Evolutionary conservation across 1,284 basidiomycete genomes (phyloP).

Genomic region (Abortiporus biennis): DNA sequence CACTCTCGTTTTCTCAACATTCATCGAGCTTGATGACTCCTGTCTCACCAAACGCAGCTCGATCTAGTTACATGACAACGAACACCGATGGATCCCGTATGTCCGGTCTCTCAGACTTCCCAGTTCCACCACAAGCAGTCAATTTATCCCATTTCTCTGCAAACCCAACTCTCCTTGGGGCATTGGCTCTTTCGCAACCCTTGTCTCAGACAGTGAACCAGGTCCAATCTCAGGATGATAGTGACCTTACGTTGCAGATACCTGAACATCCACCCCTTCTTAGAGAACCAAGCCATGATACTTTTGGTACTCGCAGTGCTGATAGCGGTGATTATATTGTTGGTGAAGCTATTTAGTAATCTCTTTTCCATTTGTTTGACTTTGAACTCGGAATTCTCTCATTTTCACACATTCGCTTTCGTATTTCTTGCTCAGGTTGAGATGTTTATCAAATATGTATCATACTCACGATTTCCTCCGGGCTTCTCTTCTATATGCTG

Average conservation of each 20-base stretch:
- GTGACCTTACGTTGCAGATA: neutral
- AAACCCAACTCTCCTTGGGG: constrained; percentile 1
- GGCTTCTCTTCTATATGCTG: neutral
- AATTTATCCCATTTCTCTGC: neutral
- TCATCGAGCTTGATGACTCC: constrained; percentile 35
- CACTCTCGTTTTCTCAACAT: constrained; percentile 15
- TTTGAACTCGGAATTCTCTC: neutral
- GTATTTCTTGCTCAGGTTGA: no score
- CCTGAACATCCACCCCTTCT: neutral
- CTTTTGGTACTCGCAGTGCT: constrained; percentile 4
- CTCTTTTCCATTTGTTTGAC: neutral
- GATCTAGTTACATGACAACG: constrained; percentile 63
- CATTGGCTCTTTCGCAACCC: neutral
- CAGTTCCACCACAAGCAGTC: constrained; percentile 42
- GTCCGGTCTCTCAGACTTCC: constrained; percentile 72
- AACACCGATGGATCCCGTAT: constrained; percentile 55
- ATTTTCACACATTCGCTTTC: neutral
- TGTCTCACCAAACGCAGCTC: constrained; percentile 33
- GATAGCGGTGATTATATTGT: neutral
- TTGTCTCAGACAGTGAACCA: neutral
- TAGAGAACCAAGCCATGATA: constrained; percentile 6
- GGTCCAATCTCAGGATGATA: neutral
- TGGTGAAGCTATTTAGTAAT: constrained; percentile 5
- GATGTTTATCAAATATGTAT: constrained; percentile 1
- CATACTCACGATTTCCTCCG: neutral